phyloP scores from a whole-genome alignment of 2,329 filamentous ascomycete genomes.

The Sarocladiaceae sp. region DNA sequence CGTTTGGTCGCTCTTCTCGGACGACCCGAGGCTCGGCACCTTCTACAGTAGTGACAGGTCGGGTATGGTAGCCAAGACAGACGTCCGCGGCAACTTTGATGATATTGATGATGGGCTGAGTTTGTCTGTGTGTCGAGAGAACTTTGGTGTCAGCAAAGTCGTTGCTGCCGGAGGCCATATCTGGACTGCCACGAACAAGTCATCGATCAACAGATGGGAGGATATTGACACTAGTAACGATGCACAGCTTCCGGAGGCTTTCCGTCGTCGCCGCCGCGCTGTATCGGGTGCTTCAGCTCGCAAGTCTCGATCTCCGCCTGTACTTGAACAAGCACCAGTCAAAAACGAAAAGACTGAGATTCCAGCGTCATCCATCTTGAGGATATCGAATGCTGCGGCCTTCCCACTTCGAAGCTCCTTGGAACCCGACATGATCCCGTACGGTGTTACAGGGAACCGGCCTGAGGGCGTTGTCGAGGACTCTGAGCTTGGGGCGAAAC shows the following conservation, averaged over 20 bases:
- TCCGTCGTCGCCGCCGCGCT: constrained; percentile 43
- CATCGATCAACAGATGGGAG: constrained; percentile 87
- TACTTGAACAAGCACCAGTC: constrained; percentile 19
- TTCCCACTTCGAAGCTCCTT: constrained; percentile 59
- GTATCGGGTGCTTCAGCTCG: constrained; percentile 38
- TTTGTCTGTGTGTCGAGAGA: constrained; percentile 86
- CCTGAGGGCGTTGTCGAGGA: constrained; percentile 21
- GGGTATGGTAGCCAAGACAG: constrained; percentile 93
- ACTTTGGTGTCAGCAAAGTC: constrained; percentile 71
- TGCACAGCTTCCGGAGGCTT: constrained; percentile 58
- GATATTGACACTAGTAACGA: constrained; percentile 77
- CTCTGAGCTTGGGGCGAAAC: constrained; percentile 39
- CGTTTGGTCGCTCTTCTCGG: constrained; percentile 92
- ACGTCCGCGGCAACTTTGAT: constrained; percentile 66
- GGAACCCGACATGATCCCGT: constrained; percentile 45
- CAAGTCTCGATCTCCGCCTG: constrained; percentile 20
- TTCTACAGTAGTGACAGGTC: constrained; percentile 96
- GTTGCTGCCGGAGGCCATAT: constrained; percentile 70
- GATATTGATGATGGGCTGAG: constrained; percentile 82
- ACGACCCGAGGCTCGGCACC: constrained; percentile 76
- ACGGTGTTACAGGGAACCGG: not conserved
- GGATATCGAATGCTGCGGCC: constrained; percentile 77
- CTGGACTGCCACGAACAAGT: constrained; percentile 87
- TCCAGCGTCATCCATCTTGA: constrained; percentile 70
- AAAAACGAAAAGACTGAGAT: constrained; percentile 55